Percentiles rank a stretch among this genome's conserved stretches.
phyloP scores from a whole-genome alignment of 208 protist genomes.

The Trypanosoma theileri region DNA sequence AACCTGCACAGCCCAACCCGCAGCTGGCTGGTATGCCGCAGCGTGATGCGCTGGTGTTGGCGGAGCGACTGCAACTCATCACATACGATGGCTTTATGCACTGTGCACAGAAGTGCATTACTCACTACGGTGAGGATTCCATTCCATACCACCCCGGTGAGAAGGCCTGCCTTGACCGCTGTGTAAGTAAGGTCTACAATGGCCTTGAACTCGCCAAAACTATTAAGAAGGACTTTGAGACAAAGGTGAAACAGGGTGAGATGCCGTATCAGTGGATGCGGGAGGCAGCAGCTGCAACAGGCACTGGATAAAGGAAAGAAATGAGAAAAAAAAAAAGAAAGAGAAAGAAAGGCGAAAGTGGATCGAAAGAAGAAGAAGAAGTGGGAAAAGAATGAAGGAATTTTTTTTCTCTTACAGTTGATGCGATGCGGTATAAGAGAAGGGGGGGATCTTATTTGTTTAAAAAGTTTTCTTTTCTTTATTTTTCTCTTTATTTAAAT shows the following conservation, averaged over 20 bases:
- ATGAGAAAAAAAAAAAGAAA: background rate
- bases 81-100: constrained; percentile 60
- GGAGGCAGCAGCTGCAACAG: constrained; percentile 30
- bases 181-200: constrained; percentile 62
- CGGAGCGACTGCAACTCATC: constrained; percentile 65
- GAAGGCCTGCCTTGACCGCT: constrained; percentile 77
- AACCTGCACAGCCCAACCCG: constrained; percentile 56
- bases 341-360: no score
- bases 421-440: no score
- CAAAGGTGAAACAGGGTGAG: constrained; percentile 54
- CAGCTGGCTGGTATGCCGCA: constrained; percentile 58
- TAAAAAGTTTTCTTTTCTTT: no score
- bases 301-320: background rate
- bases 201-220: constrained; percentile 62
- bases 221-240: constrained; percentile 66
- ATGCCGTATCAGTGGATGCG: constrained; percentile 86
- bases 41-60: constrained; percentile 58
- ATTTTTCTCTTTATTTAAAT: no score
- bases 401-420: no score
- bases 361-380: no score
- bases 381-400: no score
- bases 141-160: constrained; percentile 80
- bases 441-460: no score
- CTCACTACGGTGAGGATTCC: constrained; percentile 78
- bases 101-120: constrained; percentile 63